Evolutionary conservation across 75 land plant genomes (phyloP).

Genomic region (Pinus taeda): DNA sequence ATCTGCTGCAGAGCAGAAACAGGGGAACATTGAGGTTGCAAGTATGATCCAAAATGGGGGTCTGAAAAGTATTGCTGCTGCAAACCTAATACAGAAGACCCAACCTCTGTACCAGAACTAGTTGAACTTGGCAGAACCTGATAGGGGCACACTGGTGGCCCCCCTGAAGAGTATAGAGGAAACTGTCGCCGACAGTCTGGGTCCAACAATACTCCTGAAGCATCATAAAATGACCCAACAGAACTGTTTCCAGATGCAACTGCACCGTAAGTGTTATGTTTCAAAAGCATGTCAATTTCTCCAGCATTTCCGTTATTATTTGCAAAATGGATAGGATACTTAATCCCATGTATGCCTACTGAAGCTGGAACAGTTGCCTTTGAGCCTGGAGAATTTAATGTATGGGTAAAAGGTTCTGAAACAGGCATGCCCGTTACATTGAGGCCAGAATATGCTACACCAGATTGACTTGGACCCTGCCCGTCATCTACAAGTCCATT

Average conservation of each 20-base stretch:
- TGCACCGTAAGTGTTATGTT: slow-evolving; percentile 1
- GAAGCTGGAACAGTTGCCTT: not conserved
- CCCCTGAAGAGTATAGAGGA: slow-evolving; percentile 2
- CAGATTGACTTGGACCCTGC: not conserved
- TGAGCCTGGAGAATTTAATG: not conserved
- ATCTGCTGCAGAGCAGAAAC: not conserved
- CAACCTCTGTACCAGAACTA: slow-evolving; percentile 13
- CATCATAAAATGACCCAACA: not conserved
- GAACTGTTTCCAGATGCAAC: not conserved
- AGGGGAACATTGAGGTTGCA: not conserved
- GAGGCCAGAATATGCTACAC: not conserved
- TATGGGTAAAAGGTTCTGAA: slow-evolving; percentile 17
- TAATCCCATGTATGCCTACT: not conserved
- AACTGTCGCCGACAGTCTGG: not conserved
- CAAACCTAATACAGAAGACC: not conserved
- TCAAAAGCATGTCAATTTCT: slow-evolving; percentile 14
- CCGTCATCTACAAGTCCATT: not conserved
- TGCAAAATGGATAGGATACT: slow-evolving; percentile 3
- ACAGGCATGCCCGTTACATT: not conserved
- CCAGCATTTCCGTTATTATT: not conserved
- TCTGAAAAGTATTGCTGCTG: not conserved
- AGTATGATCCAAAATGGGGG: slow-evolving; percentile 3
- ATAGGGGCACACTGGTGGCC: slow-evolving; percentile 8
- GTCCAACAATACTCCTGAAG: slow-evolving; percentile 5
- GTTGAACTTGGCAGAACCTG: slow-evolving; percentile 10